These are phyloP conservation scores for Tolypocladium inflatum DNA, from an alignment of 2,329 filamentous ascomycete species.

Conservation along the genomic window DNA sequence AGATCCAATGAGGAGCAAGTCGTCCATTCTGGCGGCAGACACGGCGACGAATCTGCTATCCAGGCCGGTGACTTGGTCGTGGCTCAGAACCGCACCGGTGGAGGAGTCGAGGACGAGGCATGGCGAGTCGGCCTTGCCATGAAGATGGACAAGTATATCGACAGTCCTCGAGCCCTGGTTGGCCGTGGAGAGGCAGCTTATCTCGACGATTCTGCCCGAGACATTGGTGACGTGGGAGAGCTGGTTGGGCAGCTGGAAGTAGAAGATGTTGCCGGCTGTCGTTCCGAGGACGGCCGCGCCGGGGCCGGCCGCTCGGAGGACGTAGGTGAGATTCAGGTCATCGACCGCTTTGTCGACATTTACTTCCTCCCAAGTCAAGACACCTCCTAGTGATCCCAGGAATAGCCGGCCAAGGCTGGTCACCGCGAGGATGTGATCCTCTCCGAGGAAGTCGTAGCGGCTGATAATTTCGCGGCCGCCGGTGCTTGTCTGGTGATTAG, in stretches of 20 bases:
- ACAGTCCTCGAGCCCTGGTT: slow-evolving; percentile 2
- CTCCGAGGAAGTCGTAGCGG: slow-evolving; percentile 53
- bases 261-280: slow-evolving; percentile 36
- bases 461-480: slow-evolving; percentile 37
- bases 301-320: slow-evolving; percentile 28
- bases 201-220: slow-evolving; percentile 39
- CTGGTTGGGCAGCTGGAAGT: slow-evolving; percentile 23
- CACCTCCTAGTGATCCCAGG: slow-evolving; percentile 25
- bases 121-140: slow-evolving; percentile 33
- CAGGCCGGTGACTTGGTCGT: slow-evolving; percentile 24
- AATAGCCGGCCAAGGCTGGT: slow-evolving; percentile 54
- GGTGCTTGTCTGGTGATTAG: slow-evolving; percentile 4
- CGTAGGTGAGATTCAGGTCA: slow-evolving; percentile 37
- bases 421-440: slow-evolving; percentile 41
- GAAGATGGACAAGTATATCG: slow-evolving; percentile 34
- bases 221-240: slow-evolving; percentile 27
- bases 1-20: slow-evolving; percentile 43
- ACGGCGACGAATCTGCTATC: slow-evolving; percentile 41
- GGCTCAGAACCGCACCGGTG: slow-evolving; percentile 16
- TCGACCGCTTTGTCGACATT: slow-evolving; percentile 18
- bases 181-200: slow-evolving; percentile 28
- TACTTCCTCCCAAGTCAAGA: slow-evolving; percentile 34
- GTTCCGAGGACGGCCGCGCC: slow-evolving; percentile 39
- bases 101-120: slow-evolving; percentile 29
- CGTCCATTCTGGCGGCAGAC: slow-evolving; percentile 30